A percentile compares a stretch with the other conserved stretches of the same genome.
phyloP scores from a whole-genome alignment of 2,329 filamentous ascomycete genomes.

The Calonectria pseudoturangicola region DNA sequence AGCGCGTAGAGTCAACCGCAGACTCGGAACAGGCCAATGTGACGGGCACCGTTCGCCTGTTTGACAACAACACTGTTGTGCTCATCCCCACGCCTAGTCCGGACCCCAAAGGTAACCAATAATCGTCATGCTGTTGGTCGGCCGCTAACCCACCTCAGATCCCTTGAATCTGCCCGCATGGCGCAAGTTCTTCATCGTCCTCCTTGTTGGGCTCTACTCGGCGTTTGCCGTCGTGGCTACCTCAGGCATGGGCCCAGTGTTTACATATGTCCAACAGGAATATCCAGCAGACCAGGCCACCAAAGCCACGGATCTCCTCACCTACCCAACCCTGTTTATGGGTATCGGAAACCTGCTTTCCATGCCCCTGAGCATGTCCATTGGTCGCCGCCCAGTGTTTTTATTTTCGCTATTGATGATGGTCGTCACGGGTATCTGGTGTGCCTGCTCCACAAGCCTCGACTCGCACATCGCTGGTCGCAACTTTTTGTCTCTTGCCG shows the following conservation, averaged over 20 bases:
- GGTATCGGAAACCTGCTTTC: slow-evolving; percentile 56
- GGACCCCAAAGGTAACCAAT: slow-evolving; percentile 47
- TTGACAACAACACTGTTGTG: slow-evolving; percentile 39
- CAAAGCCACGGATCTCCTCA: slow-evolving; percentile 55
- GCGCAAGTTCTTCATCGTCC: slow-evolving; percentile 49
- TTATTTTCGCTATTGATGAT: slow-evolving; percentile 54
- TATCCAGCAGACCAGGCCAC: slow-evolving; percentile 47
- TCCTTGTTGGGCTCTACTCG: slow-evolving; percentile 48
- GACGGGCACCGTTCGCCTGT: slow-evolving; percentile 33
- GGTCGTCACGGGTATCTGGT: slow-evolving; percentile 50
- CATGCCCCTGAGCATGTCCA: slow-evolving; percentile 59
- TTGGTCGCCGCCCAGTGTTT: slow-evolving; percentile 58
- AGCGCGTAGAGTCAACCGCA: not conserved
- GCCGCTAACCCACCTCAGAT: slow-evolving; percentile 42
- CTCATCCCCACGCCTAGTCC: slow-evolving; percentile 50
- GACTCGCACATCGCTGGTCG: slow-evolving; percentile 50
- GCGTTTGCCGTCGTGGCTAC: slow-evolving; percentile 44
- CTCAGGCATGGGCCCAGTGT: slow-evolving; percentile 9
- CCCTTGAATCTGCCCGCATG: slow-evolving; percentile 54
- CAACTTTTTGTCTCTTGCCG: slow-evolving; percentile 56
- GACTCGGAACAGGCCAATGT: not conserved
- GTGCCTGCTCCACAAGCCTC: slow-evolving; percentile 9
- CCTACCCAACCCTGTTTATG: slow-evolving; percentile 55
- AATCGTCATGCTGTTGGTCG: not conserved
- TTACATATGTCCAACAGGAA: slow-evolving; percentile 41